Base-by-base conservation (phyloP, 2,329 filamentous ascomycete genomes). In the Arachnopeziza araneosa region DNA sequence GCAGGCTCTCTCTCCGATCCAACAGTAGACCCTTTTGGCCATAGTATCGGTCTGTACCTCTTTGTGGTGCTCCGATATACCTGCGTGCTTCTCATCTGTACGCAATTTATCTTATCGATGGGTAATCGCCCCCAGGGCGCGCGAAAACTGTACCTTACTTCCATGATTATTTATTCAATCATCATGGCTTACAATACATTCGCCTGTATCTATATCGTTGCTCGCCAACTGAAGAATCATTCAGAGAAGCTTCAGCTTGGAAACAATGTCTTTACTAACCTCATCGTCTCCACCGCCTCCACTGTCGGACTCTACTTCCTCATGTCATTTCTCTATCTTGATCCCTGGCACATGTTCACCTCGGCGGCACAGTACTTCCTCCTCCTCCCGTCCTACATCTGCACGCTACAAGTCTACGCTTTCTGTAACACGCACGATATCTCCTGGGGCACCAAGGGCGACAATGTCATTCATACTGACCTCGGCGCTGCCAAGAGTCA, bases 351-450 rank as follows among this genome's bases (percentile, higher is more conserved):
- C 79, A 95, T 99, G 90, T 89, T 99, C 77, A 99, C 95, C 14
- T 93, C 88, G 0, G 87, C 90, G 0, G 84, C 82, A 0, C 93
- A 97, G 74, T 99, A 99, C 79, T 97, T 99, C 73, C 83, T 93
- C 53, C 85, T 99, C 24, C 81, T 99, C 44, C 95, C 95, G 0
- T 88, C 83, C 49, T 99, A 98, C 78, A 96, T 99, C 75, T 98
- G 95, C 79, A 98, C 91, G 0, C 82, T 99, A 1, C 95, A 99
- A 75, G 92, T 98, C 22, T 99, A 99, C 76, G 95, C 95, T 51
- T 99, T 99, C 76, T 98, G 95, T 80, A 99, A 99, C 78, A 96
- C 93, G 0, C 95, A 99, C 83, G 95, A 99, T 73, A 92, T 99
- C 22, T 96, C 93, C 0, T 99, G 95, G 95, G 95, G 95, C 52